phyloP scores from a whole-genome alignment of 139 green algal species.

The Limnomonas spitsbergensis region DNA sequence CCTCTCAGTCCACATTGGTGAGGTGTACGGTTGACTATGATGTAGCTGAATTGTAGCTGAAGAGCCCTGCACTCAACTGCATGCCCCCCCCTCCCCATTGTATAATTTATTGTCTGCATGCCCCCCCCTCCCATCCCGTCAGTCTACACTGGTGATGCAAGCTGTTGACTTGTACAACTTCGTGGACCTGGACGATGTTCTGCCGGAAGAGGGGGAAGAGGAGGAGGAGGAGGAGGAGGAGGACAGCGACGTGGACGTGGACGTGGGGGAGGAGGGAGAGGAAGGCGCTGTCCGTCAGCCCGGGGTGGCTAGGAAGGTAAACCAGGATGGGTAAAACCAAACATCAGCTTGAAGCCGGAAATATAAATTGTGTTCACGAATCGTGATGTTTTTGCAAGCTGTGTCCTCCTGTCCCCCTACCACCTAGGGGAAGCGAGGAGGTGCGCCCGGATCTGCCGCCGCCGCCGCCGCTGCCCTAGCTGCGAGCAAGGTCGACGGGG shows the following conservation, averaged over 20 bases:
- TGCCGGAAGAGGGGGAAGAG: not conserved
- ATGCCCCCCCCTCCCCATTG: no score
- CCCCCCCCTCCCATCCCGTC: no score
- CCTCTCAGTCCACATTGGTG: no score
- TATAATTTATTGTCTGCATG: no score
- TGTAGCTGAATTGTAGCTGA: no score
- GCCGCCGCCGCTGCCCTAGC: not conserved
- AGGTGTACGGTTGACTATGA: no score
- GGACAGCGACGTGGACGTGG: not conserved
- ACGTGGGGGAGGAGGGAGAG: conserved; percentile 9
- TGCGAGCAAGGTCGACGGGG: not conserved
- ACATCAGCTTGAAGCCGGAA: not conserved
- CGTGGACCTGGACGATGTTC: conserved; percentile 11
- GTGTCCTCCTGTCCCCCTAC: no score
- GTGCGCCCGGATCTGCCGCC: no score
- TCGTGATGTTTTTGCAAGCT: no score
- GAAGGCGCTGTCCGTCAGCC: not conserved
- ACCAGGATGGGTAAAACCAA: not conserved
- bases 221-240: not conserved
- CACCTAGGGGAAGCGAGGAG: no score
- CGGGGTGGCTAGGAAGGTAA: not conserved
- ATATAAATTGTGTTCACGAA: no score
- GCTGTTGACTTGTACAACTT: not conserved
- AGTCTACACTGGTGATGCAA: not conserved
- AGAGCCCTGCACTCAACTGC: no score